These are phyloP conservation scores for Leucosporidium yakuticum DNA, from an alignment of 768 basidiomycete genomes.

Conservation along the genomic window DNA sequence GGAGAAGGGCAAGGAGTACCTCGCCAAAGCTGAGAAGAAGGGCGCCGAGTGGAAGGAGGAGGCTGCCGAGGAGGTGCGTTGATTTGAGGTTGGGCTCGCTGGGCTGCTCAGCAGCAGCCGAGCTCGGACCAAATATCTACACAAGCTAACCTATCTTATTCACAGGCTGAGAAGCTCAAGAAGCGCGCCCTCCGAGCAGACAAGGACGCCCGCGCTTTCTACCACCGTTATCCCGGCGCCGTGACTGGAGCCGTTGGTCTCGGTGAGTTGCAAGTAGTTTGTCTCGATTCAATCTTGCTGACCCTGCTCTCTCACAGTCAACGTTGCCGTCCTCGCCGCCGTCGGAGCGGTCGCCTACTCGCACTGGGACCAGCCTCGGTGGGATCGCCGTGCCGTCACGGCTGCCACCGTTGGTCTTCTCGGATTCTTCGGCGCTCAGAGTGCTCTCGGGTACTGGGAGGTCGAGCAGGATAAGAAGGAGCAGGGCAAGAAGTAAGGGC, in stretches of 20 bases:
- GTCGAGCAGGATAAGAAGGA: too few species aligned
- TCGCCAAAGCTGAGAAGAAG: constrained; percentile 39
- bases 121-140: too few species aligned
- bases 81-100: too few species aligned
- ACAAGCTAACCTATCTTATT: background rate
- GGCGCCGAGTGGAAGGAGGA: constrained; percentile 11
- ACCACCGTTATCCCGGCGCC: constrained; percentile 39
- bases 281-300: background rate
- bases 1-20: constrained; percentile 38
- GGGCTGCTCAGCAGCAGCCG: too few species aligned
- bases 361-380: constrained; percentile 44
- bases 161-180: background rate
- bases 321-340: constrained; percentile 42
- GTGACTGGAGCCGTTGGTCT: constrained; percentile 43
- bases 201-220: constrained; percentile 21
- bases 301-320: constrained; percentile 34
- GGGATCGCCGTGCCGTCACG: constrained; percentile 44
- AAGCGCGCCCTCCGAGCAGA: constrained; percentile 15
- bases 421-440: constrained; percentile 10
- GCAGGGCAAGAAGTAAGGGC: too few species aligned
- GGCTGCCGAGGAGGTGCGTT: background rate
- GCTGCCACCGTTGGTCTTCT: constrained; percentile 42
- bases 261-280: constrained; percentile 31
- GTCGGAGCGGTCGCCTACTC: constrained; percentile 44
- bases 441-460: too few species aligned